Evolutionary conservation across 345 rosid genomes (phyloP).

Genomic region (Sonneratia caseolaris): DNA sequence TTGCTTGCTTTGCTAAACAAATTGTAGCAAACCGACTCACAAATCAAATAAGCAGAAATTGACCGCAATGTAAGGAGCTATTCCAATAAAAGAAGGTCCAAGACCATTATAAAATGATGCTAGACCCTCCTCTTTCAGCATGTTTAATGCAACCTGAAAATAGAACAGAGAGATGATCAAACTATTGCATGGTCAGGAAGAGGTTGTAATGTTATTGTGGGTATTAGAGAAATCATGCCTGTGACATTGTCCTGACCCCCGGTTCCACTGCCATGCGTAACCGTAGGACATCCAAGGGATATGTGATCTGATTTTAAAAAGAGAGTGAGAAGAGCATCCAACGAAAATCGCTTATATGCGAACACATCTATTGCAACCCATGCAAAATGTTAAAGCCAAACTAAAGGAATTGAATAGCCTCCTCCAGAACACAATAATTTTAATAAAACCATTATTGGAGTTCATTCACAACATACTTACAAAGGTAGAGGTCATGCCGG

Average conservation of each 20-base stretch:
- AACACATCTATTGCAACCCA: neutral
- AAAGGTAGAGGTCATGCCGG: slow-evolving; percentile 99
- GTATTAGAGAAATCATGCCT: slow-evolving; percentile 35
- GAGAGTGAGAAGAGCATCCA: neutral
- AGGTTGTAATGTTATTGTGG: neutral
- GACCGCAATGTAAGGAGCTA: slow-evolving; percentile 94
- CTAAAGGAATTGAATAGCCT: neutral
- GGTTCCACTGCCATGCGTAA: slow-evolving; percentile 92
- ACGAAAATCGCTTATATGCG: neutral
- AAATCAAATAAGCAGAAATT: slow-evolving; percentile 89
- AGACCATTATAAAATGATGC: slow-evolving; percentile 85
- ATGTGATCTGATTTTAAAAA: slow-evolving; percentile 48
- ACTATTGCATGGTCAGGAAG: neutral
- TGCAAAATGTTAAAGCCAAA: neutral
- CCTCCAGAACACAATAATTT: too few species aligned
- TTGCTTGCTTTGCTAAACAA: slow-evolving; percentile 3
- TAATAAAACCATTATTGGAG: neutral
- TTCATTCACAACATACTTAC: slow-evolving; percentile 35
- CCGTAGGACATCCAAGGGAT: slow-evolving; percentile 93
- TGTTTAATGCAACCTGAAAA: slow-evolving; percentile 70
- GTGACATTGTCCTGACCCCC: slow-evolving; percentile 68
- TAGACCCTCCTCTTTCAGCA: slow-evolving; percentile 90
- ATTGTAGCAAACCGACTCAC: slow-evolving; percentile 39
- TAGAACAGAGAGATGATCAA: slow-evolving; percentile 6
- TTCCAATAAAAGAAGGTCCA: slow-evolving; percentile 87